Base-by-base conservation (phyloP, 2,329 filamentous ascomycete genomes). In the Colletotrichum sansevieriae region DNA sequence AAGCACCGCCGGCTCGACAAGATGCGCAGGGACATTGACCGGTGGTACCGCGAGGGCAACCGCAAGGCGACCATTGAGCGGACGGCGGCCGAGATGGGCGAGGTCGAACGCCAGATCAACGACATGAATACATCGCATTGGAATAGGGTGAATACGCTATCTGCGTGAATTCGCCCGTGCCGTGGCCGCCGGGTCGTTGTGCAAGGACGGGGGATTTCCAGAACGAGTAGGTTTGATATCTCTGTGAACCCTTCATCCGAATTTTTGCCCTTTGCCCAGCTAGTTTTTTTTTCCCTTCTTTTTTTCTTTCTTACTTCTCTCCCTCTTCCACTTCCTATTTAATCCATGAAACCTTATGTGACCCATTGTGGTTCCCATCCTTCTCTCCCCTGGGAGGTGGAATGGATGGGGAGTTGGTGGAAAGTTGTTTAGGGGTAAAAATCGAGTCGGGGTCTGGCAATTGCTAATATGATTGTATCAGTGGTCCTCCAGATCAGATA, bases 41-140 rank as follows among this genome's bases (percentile, higher is more conserved):
- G 94, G 70, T 97, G 94, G 94, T 84, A 86, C 75, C 85, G 84
- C 55, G 93, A 96, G 80, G 91, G 91, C 70, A 92, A 92, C 79
- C 89, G 91, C 61, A 85, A 84, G 71, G 91, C 91, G 59, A 90
- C 92, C 62, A 92, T 97, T 77, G 88, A 90, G 77, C 87, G 88
- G 72, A 88, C 95, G 68, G 85, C 91, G 72, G 81, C 82, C 62
- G 92, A 95, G 74, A 93, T 95, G 78, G 77, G 81, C 52, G 87
- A 90, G 65, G 86, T 97, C 71, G 76, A 84, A 71, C 81, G 79
- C 68, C 91, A 94, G 78, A 85, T 90, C 73, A 68, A 79, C 49
- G 80, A 80, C 57, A 82, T 90, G 77, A 74, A 74, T 55, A 68
- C 73, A 11, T 76, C 81, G 63, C 82, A 84, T 67, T 71, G 78